phyloP scores from a whole-genome alignment of 2,329 filamentous ascomycete genomes.

The Penicillium paneum region DNA sequence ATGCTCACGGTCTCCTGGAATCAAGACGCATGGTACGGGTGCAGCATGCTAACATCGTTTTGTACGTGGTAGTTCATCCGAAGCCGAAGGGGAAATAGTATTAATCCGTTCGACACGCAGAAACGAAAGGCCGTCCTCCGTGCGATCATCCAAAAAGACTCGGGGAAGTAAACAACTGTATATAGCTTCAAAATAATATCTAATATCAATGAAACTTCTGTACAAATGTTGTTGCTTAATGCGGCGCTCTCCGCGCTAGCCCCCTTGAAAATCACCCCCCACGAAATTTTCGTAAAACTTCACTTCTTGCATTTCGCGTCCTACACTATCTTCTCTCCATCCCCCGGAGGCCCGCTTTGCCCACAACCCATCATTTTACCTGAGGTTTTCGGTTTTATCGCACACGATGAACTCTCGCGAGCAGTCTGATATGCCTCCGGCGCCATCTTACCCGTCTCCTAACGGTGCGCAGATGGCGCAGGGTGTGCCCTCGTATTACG shows the following conservation, averaged over 20 bases:
- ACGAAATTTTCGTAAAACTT: conserved; percentile 39
- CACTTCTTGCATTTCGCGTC: conserved; percentile 31
- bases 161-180: conserved; percentile 25
- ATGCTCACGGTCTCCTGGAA: not conserved
- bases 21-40: not conserved
- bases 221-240: conserved; percentile 33
- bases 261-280: conserved; percentile 34
- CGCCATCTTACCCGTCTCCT: conserved; percentile 45
- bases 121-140: conserved; percentile 43
- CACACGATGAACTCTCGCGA: conserved; percentile 42
- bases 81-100: conserved; percentile 37
- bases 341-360: conserved; percentile 36
- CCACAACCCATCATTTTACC: conserved; percentile 21
- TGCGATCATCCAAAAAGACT: conserved; percentile 29
- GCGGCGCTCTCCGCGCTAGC: conserved; percentile 35
- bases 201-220: conserved; percentile 4
- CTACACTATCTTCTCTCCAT: conserved; percentile 21
- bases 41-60: not conserved
- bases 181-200: conserved; percentile 20
- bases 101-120: conserved; percentile 43
- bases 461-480: conserved; percentile 46
- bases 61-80: conserved; percentile 24
- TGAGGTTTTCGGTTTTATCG: conserved; percentile 10
- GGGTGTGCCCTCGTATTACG: conserved; percentile 44
- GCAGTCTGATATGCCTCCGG: conserved; percentile 43